These are phyloP conservation scores for Alopecurus myosuroides DNA, from an alignment of 176 grass and related monocot genomes.

Conservation along the genomic window DNA sequence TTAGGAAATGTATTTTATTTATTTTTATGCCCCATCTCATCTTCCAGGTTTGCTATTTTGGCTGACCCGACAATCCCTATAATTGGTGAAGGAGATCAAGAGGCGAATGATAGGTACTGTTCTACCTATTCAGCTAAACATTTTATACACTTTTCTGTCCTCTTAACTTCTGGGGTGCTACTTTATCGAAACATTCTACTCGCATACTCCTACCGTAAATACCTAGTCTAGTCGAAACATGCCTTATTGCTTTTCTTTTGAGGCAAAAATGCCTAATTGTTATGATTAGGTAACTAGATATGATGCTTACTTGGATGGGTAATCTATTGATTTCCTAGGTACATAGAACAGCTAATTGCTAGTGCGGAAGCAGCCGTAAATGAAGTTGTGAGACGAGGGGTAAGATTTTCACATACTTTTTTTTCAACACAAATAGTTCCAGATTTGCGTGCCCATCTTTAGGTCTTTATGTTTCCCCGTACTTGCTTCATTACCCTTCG, in stretches of 20 bases:
- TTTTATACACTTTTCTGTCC: neutral
- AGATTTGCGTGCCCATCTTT: neutral
- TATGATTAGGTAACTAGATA: neutral
- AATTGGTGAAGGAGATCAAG: slow-evolving; percentile 77
- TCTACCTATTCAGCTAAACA: slow-evolving; percentile 13
- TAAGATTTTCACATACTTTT: slow-evolving; percentile 28
- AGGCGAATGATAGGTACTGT: slow-evolving; percentile 77
- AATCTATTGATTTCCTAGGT: slow-evolving; percentile 33
- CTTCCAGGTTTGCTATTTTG: slow-evolving; percentile 72
- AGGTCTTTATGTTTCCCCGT: neutral
- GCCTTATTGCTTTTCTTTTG: neutral
- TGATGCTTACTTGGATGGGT: neutral
- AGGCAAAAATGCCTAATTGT: neutral
- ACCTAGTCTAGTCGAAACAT: neutral
- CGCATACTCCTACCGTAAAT: neutral
- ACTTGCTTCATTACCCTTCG: neutral
- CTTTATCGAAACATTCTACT: neutral
- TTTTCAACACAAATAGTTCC: slow-evolving; percentile 3
- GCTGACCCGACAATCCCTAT: slow-evolving; percentile 86
- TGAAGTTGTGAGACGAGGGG: slow-evolving; percentile 72
- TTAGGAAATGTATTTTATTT: neutral
- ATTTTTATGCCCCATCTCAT: neutral
- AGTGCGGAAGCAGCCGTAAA: slow-evolving; percentile 75
- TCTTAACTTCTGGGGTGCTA: slow-evolving; percentile 14
- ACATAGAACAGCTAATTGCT: slow-evolving; percentile 73